Evolutionary conservation across 768 basidiomycete species (phyloP).

Genomic region (Tephrocybe sp.): DNA sequence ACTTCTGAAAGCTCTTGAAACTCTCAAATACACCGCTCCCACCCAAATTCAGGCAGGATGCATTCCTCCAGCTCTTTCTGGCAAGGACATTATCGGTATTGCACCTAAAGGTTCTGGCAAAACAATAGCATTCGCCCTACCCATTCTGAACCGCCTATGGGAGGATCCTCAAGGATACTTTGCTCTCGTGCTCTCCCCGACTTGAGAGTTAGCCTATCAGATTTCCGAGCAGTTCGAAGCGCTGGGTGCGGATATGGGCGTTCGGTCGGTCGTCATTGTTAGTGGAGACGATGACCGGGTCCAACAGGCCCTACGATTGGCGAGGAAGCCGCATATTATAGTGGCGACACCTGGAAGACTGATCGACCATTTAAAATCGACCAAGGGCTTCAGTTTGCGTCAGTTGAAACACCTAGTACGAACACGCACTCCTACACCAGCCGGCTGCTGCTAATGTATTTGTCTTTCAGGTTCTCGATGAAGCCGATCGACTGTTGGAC

Average conservation of each 20-base stretch:
- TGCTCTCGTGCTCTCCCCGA: conserved; percentile 89
- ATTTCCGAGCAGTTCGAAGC: conserved; percentile 94
- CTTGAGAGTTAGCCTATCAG: conserved; percentile 93
- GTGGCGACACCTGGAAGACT: conserved; percentile 93
- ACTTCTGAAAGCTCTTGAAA: conserved; percentile 77
- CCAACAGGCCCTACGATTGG: conserved; percentile 82
- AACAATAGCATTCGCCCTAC: conserved; percentile 92
- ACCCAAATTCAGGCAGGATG: conserved; percentile 84
- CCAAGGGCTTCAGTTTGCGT: conserved; percentile 90
- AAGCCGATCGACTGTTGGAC: conserved; percentile 90
- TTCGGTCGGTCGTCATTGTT: conserved; percentile 82
- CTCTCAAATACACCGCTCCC: conserved; percentile 76
- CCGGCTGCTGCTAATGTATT: background rate
- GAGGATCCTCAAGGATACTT: conserved; percentile 89
- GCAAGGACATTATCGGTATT: conserved; percentile 74
- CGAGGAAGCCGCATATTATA: conserved; percentile 89
- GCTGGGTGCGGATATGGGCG: conserved; percentile 89
- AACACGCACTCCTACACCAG: background rate
- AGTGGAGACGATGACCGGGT: conserved; percentile 93
- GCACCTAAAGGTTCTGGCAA: conserved; percentile 96
- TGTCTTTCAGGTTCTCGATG: conserved; percentile 80
- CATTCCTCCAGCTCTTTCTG: conserved; percentile 63
- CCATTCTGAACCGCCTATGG: conserved; percentile 94
- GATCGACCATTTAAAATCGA: conserved; percentile 90
- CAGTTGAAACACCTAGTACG: conserved; percentile 82